Percentiles rank a stretch among this genome's conserved stretches.
These are phyloP conservation scores for Sindora glabra DNA, from an alignment of 306 rosid species.

Conservation along the genomic window DNA sequence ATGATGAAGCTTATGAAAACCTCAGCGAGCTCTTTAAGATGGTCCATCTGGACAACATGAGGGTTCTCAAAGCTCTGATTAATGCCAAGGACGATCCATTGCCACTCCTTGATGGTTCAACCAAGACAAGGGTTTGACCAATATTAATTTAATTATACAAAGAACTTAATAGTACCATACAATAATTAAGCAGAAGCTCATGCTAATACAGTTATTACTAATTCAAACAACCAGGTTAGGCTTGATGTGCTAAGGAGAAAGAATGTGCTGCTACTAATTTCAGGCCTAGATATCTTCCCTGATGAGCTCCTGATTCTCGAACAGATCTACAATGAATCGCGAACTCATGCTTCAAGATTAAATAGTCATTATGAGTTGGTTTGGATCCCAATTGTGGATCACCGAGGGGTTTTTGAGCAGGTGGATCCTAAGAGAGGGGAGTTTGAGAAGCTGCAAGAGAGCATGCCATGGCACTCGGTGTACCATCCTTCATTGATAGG, in stretches of 20 bases:
- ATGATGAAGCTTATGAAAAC: slow-evolving; percentile 35
- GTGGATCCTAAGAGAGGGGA: slow-evolving; percentile 20
- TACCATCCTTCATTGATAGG: slow-evolving; percentile 40
- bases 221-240: slow-evolving; percentile 41
- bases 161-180: neutral
- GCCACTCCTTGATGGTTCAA: slow-evolving; percentile 48
- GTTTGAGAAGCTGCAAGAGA: slow-evolving; percentile 22
- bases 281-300: slow-evolving; percentile 42
- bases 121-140: slow-evolving; percentile 42
- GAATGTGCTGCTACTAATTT: slow-evolving; percentile 55
- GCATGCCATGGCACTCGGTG: slow-evolving; percentile 54
- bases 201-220: slow-evolving; percentile 2
- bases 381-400: slow-evolving; percentile 53
- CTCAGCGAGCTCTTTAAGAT: slow-evolving; percentile 27
- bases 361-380: slow-evolving; percentile 46
- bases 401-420: slow-evolving; percentile 15
- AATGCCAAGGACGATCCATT: slow-evolving; percentile 39
- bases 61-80: slow-evolving; percentile 48
- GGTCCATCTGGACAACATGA: slow-evolving; percentile 52
- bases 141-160: neutral
- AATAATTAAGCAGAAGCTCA: neutral
- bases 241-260: slow-evolving; percentile 58
- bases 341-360: slow-evolving; percentile 21
- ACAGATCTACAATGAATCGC: slow-evolving; percentile 51
- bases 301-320: slow-evolving; percentile 56